Conservation (phyloP, 2,329 filamentous ascomycete species). For the Pseudocercospora eumusae region DNA sequence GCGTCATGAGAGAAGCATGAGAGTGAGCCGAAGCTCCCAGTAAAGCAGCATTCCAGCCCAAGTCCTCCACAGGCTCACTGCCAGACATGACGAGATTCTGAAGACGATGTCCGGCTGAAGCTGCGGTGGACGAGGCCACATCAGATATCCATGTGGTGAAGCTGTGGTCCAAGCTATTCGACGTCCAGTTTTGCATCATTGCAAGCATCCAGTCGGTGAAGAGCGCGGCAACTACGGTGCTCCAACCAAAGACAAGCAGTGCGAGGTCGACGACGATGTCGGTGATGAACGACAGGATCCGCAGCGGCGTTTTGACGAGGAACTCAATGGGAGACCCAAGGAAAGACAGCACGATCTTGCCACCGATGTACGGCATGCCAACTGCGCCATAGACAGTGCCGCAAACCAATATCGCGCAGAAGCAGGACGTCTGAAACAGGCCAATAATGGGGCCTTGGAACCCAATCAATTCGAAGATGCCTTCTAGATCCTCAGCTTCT, state of each 20-base stretch:
- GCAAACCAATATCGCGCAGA: constrained; percentile 86
- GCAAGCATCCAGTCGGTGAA: constrained; percentile 19
- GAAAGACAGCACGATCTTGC: constrained; percentile 78
- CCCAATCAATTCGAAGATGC: constrained; percentile 91
- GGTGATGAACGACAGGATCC: constrained; percentile 70
- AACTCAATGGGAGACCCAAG: constrained; percentile 74
- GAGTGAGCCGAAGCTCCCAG: constrained; percentile 33
- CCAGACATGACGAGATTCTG: constrained; percentile 26
- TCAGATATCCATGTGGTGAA: constrained; percentile 24
- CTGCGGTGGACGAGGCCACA: constrained; percentile 28
- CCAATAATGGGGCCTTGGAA: constrained; percentile 92
- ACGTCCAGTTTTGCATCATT: constrained; percentile 16
- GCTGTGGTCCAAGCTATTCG: constrained; percentile 15
- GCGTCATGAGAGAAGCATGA: constrained; percentile 33
- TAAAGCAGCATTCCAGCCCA: constrained; percentile 34
- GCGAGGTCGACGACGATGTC: constrained; percentile 76
- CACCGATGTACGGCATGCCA: constrained; percentile 89
- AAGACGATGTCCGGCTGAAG: constrained; percentile 29
- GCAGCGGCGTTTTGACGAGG: constrained; percentile 67
- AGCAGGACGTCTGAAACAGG: constrained; percentile 90
- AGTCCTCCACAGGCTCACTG: constrained; percentile 15
- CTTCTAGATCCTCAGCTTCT: constrained; percentile 89
- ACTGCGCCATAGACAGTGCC: constrained; percentile 83
- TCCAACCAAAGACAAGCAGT: constrained; percentile 58
- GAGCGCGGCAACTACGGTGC: constrained; percentile 21